Conservation (phyloP, 2,329 filamentous ascomycete genomes). For the Raffaelea arxii region DNA sequence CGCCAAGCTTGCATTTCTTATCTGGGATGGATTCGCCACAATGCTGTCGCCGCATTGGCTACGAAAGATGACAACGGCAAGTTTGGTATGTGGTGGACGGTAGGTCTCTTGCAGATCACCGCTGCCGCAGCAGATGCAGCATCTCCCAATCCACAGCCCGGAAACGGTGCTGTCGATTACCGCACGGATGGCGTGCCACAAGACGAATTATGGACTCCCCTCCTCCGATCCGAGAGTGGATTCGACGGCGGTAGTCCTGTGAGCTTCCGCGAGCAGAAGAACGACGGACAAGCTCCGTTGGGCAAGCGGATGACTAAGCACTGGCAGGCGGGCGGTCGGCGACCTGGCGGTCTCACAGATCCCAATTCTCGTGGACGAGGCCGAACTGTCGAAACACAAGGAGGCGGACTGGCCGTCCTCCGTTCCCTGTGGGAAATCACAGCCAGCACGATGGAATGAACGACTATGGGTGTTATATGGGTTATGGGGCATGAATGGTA, state of each 20-base stretch:
- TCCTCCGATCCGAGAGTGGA: too few species aligned
- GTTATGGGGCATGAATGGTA: neutral
- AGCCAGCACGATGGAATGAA: slow-evolving; percentile 3
- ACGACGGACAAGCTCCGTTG: too few species aligned
- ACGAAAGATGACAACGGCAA: slow-evolving; percentile 59
- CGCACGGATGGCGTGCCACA: slow-evolving; percentile 14
- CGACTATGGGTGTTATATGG: neutral
- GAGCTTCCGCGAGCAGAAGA: too few species aligned
- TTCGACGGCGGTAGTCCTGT: too few species aligned
- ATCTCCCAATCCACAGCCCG: neutral
- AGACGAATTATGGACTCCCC: too few species aligned
- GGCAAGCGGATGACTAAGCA: too few species aligned
- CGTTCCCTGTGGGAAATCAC: slow-evolving; percentile 59
- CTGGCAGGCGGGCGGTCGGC: too few species aligned
- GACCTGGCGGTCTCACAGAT: slow-evolving; percentile 5
- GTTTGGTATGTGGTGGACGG: slow-evolving; percentile 87
- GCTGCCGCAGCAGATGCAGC: neutral
- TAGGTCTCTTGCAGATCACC: slow-evolving; percentile 27
- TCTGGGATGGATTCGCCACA: slow-evolving; percentile 65
- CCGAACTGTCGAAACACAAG: slow-evolving; percentile 81
- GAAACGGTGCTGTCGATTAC: slow-evolving; percentile 12
- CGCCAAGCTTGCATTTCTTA: slow-evolving; percentile 53
- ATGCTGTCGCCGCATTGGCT: slow-evolving; percentile 60
- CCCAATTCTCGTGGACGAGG: slow-evolving; percentile 43
- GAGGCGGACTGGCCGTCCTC: slow-evolving; percentile 68